Percentiles rank a stretch among this genome's conserved stretches.
phyloP scores from a whole-genome alignment of 768 basidiomycete species.

The Mycena haematopus region DNA sequence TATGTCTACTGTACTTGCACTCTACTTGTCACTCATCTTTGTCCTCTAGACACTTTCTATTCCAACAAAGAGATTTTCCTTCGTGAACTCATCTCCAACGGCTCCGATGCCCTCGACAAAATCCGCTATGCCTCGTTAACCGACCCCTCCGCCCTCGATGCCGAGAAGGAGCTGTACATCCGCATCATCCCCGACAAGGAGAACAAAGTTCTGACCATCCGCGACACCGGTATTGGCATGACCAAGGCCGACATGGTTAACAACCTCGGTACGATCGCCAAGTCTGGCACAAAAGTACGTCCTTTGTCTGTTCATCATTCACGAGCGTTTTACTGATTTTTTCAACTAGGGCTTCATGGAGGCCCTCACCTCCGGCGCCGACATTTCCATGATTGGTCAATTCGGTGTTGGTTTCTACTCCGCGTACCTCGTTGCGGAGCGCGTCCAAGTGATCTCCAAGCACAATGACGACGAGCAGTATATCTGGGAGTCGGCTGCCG shows the following conservation, averaged over 20 bases:
- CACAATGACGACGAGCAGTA: slow-evolving; percentile 99
- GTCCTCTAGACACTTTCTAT: slow-evolving; percentile 92
- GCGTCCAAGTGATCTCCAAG: slow-evolving; percentile 98
- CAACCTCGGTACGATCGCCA: slow-evolving; percentile 96
- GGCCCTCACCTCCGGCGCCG: slow-evolving; percentile 88
- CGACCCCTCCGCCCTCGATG: slow-evolving; percentile 87
- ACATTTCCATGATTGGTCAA: slow-evolving; percentile 97
- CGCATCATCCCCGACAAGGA: slow-evolving; percentile 96
- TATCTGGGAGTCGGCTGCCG: slow-evolving; percentile 99
- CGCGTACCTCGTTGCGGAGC: slow-evolving; percentile 98
- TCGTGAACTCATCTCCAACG: slow-evolving; percentile 96
- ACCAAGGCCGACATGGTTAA: slow-evolving; percentile 99
- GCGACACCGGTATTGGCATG: slow-evolving; percentile 98
- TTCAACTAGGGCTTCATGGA: slow-evolving; percentile 93
- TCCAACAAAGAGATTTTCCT: slow-evolving; percentile 99
- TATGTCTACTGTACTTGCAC: slow-evolving; percentile 45
- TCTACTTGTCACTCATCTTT: slow-evolving; percentile 9
- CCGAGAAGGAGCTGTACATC: slow-evolving; percentile 92
- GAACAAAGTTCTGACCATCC: slow-evolving; percentile 88
- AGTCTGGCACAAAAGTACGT: slow-evolving; percentile 89
- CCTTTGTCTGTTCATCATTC: slow-evolving; percentile 14
- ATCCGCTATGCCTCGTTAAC: slow-evolving; percentile 97
- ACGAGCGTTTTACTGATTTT: background rate
- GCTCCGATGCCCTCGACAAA: slow-evolving; percentile 99
- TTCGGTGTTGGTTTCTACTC: slow-evolving; percentile 99